Conservation (phyloP, 2,329 filamentous ascomycete species). For the Calonectria fujianensis region DNA sequence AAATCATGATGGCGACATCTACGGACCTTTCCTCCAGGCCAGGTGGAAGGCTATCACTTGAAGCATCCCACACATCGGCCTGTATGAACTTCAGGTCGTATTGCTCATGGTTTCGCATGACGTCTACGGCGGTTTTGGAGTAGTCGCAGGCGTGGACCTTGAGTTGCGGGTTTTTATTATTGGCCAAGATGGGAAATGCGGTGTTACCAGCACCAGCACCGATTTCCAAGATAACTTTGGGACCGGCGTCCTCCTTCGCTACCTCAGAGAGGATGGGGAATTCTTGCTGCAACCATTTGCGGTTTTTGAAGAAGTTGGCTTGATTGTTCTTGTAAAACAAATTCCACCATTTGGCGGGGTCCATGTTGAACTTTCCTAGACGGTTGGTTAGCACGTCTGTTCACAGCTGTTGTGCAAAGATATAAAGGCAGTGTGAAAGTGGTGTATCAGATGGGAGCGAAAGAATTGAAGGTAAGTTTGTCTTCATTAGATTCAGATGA, state of each 20-base stretch:
- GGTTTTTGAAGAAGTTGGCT: constrained; percentile 98
- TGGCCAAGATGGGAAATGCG: constrained; percentile 90
- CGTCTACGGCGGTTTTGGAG: constrained; percentile 93
- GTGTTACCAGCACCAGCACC: constrained; percentile 98
- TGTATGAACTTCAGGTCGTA: constrained; percentile 85
- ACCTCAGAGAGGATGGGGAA: constrained; percentile 91
- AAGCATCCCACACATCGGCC: constrained; percentile 96
- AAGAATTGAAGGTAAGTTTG: constrained; percentile 77
- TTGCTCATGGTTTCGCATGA: constrained; percentile 87
- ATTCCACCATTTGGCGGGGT: constrained; percentile 98
- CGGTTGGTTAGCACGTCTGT: constrained; percentile 62
- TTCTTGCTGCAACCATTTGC: constrained; percentile 97
- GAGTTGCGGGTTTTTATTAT: constrained; percentile 87
- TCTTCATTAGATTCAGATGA: constrained; percentile 82
- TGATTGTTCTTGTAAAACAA: constrained; percentile 98
- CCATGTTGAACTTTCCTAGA: constrained; percentile 86
- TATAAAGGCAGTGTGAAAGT: constrained; percentile 37
- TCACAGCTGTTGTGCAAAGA: constrained; percentile 34
- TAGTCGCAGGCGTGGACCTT: constrained; percentile 97
- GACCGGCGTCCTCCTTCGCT: constrained; percentile 81
- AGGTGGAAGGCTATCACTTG: constrained; percentile 83
- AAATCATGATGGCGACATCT: constrained; percentile 95
- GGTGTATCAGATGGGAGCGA: constrained; percentile 82
- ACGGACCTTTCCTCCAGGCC: constrained; percentile 86
- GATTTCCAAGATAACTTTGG: constrained; percentile 87